Evolutionary conservation across 176 grass and related monocot genomes (phyloP).

Genomic region (Zoysia japonica): DNA sequence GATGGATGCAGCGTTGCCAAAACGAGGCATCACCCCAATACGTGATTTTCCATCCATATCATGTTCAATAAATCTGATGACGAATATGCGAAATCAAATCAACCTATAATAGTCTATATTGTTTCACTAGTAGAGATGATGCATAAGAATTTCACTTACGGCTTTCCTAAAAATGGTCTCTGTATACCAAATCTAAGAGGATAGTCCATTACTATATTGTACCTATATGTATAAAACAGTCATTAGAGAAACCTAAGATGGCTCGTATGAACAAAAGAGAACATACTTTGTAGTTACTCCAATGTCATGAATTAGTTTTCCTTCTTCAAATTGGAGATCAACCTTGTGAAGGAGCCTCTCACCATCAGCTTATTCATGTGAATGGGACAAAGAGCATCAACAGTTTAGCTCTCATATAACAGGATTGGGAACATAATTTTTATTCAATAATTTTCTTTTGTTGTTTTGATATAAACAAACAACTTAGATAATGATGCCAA

Average conservation of each 20-base stretch:
- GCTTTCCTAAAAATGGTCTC: slow-evolving; percentile 17
- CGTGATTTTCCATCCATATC: slow-evolving; percentile 35
- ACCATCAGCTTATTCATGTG: slow-evolving; percentile 38
- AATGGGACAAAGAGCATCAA: not conserved
- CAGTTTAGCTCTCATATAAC: not conserved
- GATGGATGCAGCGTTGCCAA: slow-evolving; percentile 40
- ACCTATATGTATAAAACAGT: slow-evolving; percentile 26
- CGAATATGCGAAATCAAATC: not conserved
- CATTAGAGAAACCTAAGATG: not conserved
- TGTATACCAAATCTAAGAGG: slow-evolving; percentile 39
- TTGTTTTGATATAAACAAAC: not conserved
- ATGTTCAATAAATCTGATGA: slow-evolving; percentile 43
- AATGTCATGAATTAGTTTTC: slow-evolving; percentile 46
- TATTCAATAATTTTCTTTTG: too few relatives aligned
- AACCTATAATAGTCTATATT: not conserved
- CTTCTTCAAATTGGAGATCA: slow-evolving; percentile 45
- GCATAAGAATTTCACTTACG: slow-evolving; percentile 5
- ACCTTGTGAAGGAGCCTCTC: slow-evolving; percentile 49
- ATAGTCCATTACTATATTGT: slow-evolving; percentile 52
- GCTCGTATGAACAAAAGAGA: not conserved
- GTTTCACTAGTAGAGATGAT: too few relatives aligned
- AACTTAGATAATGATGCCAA: not conserved
- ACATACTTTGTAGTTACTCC: slow-evolving; percentile 31
- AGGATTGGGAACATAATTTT: too few relatives aligned
- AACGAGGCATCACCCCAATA: slow-evolving; percentile 57